phyloP scores from a whole-genome alignment of 306 rosid species.

The Crotalaria pallida region DNA sequence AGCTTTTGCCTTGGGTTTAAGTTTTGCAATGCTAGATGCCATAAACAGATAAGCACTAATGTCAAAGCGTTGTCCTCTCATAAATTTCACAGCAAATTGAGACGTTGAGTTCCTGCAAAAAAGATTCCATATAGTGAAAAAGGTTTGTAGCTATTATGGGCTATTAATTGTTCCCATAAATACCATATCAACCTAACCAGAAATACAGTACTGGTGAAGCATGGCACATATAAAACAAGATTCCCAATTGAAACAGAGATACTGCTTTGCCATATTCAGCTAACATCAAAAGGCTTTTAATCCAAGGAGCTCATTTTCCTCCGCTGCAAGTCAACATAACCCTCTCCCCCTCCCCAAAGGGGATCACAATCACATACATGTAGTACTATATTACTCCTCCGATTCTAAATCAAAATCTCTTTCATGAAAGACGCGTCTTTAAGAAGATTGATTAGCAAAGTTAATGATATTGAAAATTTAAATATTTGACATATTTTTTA shows the following conservation, averaged over 20 bases:
- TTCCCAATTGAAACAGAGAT: slow-evolving; percentile 33
- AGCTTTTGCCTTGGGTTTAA: not conserved
- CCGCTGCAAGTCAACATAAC: slow-evolving; percentile 14
- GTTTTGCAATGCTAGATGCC: not conserved
- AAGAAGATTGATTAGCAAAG: too few species aligned
- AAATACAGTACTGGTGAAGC: slow-evolving; percentile 16
- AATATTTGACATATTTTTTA: too few species aligned
- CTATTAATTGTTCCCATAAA: slow-evolving; percentile 37
- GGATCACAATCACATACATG: too few species aligned
- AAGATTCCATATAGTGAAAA: slow-evolving; percentile 28
- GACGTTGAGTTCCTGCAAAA: slow-evolving; percentile 21
- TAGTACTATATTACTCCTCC: too few species aligned
- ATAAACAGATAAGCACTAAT: slow-evolving; percentile 17
- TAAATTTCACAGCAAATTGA: slow-evolving; percentile 24
- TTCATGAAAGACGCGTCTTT: too few species aligned
- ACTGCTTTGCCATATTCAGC: slow-evolving; percentile 36
- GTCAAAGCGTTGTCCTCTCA: slow-evolving; percentile 5
- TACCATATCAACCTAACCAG: slow-evolving; percentile 38
- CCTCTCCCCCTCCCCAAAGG: not conserved
- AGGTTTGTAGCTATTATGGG: slow-evolving; percentile 7
- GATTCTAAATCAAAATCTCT: too few species aligned
- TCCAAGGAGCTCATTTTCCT: not conserved
- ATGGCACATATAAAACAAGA: slow-evolving; percentile 33
- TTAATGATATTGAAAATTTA: too few species aligned
- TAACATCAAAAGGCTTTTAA: slow-evolving; percentile 21